Base-by-base conservation (phyloP, 176 grass and related monocot genomes). In the Paspalum notatum region DNA sequence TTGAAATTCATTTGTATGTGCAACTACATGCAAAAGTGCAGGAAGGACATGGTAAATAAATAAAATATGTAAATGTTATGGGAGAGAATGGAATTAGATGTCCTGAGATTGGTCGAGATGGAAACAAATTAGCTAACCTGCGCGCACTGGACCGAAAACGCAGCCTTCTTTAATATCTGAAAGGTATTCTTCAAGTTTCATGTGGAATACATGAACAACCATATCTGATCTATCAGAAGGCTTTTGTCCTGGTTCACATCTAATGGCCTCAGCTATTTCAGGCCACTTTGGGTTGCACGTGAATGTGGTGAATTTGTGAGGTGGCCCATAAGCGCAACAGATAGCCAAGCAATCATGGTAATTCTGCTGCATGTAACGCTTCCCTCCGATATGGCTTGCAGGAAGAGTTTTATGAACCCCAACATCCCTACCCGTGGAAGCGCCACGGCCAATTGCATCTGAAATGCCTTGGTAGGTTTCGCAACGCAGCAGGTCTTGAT, bases 271-370 rank as follows among this genome's bases (percentile, higher is more conserved):
- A 8, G 9, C 3, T 4, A 68, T 27, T 49, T 80, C 42, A 0
- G 14, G 20, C 32, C 27, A 82, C n/a, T 72, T 72, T 2, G 66
- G 1, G 48, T 82, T 71, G 5, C 21, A 83, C 12, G 55, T 83
- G 20, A 75, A 83, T 12, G 54, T 83, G 1, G 64, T 53, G 24
- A 83, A 83, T 0, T 75, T 13, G 8, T 83, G 1, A 3, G 12
- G 38, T 48, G 47, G 39, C 4, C 80, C 80, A 20, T 17, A 42
- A 6, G 21, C 27, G 20, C 22, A 27, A 52, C 53, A 83, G 1
- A 83, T 65, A 4, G 13, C 21, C 21, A 83, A 51, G 6, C 39
- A 40, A 83, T 83, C 69, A 51, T 75, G 67, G n/a, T 53, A 83
- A 13, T 75, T 83, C 8, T 83, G 55, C 6, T 65, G 27, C 55